Evolutionary conservation across 1,139 yeast genomes (phyloP), one percentile per base, ranked within the genome.

Genomic region (Candida freyschussii): DNA sequence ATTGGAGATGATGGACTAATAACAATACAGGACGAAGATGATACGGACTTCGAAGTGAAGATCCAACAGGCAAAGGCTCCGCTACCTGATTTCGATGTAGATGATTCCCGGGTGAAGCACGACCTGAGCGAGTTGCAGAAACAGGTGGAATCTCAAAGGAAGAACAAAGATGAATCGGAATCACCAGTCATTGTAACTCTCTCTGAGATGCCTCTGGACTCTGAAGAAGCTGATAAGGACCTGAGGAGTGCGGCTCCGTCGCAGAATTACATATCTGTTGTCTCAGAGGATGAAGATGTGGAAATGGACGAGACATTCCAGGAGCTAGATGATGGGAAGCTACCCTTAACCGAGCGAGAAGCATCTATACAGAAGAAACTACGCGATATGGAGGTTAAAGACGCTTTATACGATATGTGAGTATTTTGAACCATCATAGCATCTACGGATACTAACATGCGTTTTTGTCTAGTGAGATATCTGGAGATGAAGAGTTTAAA

Each of bases 341-440:
- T 69, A 13, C 56, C 65, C 1, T 32, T 63, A n/a, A 57, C 59
- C 1, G 49, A 47, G 8, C 43, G 40, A 5, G 59, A 56, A 24
- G 30, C 37, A 10, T 35, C 37, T 4, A 26, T 47, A 6, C 60
- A 57, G 25, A 47, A 45, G 21, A 44, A 47, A 21, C 29, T 47
- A 25, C 41, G 48, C n/a, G 46, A 58, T 13, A 52, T 57, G 35
- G 70, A 65, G 26, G 67, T 69, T 26, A 60, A 60, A 28, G 59
- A 55, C 19, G 67, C 69, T 0, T 44, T 65, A 4, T 55, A 56
- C 21, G 31, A 28, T 17, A n/a, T 17, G 31, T 28, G 21, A 16
- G 31, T 28, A 9, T 23, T 11, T 2, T 17, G 10, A 5, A 11
- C 23, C 11, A 2, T n/a, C n/a, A n/a, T n/a, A n/a, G n/a, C n/a